A percentile compares a stretch with the other conserved stretches of the same genome.
Conservation (phyloP, 257 asterid genomes). For the Nicotiana sylvestris region DNA sequence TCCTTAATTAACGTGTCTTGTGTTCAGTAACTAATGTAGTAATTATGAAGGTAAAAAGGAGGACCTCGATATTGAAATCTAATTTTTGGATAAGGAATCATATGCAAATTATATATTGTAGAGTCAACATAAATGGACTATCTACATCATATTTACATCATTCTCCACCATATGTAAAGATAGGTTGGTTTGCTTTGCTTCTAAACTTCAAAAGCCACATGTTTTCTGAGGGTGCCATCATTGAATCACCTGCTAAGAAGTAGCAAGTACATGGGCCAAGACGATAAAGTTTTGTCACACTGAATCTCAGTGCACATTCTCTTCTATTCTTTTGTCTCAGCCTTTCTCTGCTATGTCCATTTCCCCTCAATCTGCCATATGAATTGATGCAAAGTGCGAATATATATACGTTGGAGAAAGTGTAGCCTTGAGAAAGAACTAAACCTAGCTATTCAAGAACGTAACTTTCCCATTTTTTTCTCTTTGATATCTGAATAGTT, state of each 20-base stretch:
- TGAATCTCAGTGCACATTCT: not conserved
- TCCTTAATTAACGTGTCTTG: not conserved
- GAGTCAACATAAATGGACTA: not conserved
- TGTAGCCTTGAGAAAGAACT: not conserved
- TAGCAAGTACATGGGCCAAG: not conserved
- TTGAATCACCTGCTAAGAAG: not conserved
- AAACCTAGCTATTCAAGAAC: not conserved
- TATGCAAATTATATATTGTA: not conserved
- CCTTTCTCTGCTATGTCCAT: not conserved
- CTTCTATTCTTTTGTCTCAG: not conserved
- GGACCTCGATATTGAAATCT: not conserved
- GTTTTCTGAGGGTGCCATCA: not conserved
- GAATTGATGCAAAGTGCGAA: not conserved
- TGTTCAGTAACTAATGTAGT: not conserved
- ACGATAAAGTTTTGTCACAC: not conserved
- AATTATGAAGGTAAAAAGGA: not conserved
- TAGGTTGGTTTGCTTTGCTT: slow-evolving; percentile 1
- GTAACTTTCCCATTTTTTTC: too few species aligned
- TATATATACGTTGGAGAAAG: not conserved
- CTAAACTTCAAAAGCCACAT: not conserved
- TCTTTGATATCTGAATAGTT: not conserved
- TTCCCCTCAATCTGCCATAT: not conserved
- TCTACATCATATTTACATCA: slow-evolving; percentile 8
- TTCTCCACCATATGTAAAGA: not conserved
- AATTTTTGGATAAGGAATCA: not conserved